A percentile compares a stretch with the other conserved stretches of the same genome.
These are phyloP conservation scores for Physcomitrellopsis africana DNA, from an alignment of 225 moss, liverwort and hornwort genomes.

Conservation along the genomic window DNA sequence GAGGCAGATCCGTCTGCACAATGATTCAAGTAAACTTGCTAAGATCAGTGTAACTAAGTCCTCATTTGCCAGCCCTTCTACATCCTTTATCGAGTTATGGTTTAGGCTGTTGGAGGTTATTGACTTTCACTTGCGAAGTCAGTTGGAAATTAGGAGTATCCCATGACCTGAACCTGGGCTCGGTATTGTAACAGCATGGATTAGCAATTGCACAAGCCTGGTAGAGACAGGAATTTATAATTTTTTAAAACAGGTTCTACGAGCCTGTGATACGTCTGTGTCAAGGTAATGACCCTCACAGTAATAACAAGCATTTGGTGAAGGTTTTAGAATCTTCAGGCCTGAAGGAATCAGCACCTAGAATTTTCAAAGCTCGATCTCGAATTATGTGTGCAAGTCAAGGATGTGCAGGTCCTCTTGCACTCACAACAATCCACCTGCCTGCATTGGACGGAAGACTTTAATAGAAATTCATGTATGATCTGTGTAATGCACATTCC, in stretches of 20 bases:
- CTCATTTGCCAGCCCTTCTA: neutral
- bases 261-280: neutral
- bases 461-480: no score
- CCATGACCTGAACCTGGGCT: neutral
- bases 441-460: no score
- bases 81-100: neutral
- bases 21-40: neutral
- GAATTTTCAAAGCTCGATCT: neutral
- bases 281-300: neutral
- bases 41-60: neutral
- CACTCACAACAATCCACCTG: no score
- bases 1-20: conserved; percentile 30
- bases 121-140: neutral
- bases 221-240: neutral
- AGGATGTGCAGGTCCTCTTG: neutral
- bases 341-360: neutral
- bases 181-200: neutral
- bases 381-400: no score
- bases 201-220: neutral
- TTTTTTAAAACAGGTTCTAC: neutral
- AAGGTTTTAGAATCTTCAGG: neutral
- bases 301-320: neutral
- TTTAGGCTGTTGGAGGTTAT: neutral
- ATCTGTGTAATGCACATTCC: no score
- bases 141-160: neutral